Conservation (phyloP, 2,329 filamentous ascomycete species). For the Verticillium isaacii region DNA sequence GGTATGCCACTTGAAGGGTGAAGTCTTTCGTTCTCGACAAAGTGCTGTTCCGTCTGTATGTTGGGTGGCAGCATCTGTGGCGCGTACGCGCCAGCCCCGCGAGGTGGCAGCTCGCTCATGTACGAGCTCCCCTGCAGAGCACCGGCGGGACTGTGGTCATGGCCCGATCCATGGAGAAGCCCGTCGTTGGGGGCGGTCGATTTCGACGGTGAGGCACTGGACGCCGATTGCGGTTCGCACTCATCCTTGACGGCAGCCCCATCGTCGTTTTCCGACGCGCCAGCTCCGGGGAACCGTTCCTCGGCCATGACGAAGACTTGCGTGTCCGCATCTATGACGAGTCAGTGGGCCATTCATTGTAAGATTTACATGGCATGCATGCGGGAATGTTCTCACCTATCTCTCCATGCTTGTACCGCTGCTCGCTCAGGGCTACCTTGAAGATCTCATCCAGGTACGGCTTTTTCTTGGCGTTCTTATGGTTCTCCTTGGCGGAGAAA, state of each 20-base stretch:
- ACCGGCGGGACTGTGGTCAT: slow-evolving; percentile 29
- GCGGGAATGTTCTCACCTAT: slow-evolving; percentile 40
- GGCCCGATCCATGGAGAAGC: slow-evolving; percentile 28
- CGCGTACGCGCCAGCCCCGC: slow-evolving; percentile 30
- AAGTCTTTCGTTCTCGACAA: slow-evolving; percentile 31
- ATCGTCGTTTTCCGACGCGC: slow-evolving; percentile 43
- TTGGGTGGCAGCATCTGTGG: slow-evolving; percentile 37
- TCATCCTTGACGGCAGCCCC: slow-evolving; percentile 35
- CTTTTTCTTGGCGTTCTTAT: slow-evolving; percentile 49
- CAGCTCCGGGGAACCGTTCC: slow-evolving; percentile 44
- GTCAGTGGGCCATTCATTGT: slow-evolving; percentile 7
- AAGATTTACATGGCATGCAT: not conserved
- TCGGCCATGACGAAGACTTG: slow-evolving; percentile 47
- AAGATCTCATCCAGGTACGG: slow-evolving; percentile 57
- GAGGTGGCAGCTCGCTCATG: slow-evolving; percentile 38
- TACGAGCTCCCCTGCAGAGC: slow-evolving; percentile 28
- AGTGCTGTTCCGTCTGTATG: slow-evolving; percentile 32
- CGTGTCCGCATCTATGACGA: slow-evolving; percentile 37
- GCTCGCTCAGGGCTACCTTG: slow-evolving; percentile 52
- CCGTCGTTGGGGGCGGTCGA: slow-evolving; percentile 22
- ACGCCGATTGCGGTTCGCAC: slow-evolving; percentile 31
- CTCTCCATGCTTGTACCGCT: slow-evolving; percentile 50
- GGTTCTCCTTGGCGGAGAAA: slow-evolving; percentile 51
- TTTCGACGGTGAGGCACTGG: slow-evolving; percentile 30
- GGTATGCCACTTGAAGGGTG: slow-evolving; percentile 29